Base-by-base conservation (phyloP, 2,329 filamentous ascomycete genomes). In the Akanthomyces muscarius region DNA sequence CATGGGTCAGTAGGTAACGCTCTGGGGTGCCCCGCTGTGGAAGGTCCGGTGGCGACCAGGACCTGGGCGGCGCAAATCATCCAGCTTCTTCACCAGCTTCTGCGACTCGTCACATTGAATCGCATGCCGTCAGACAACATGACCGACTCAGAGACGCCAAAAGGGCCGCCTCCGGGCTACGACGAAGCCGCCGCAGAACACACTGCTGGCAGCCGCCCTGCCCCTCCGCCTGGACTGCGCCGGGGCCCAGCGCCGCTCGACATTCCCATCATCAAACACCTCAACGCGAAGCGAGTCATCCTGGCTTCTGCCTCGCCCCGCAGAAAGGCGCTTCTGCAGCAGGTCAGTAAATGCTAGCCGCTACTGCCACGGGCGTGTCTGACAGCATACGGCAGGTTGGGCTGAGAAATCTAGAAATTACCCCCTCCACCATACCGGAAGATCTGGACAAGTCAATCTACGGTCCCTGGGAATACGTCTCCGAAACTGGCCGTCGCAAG, bases 231-330 rank as follows among this genome's bases (percentile, higher is more conserved):
- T 64, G 55, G 76, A 78, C n/a, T 68, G 76, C 57, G 77, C 76
- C 60, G 80, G 80, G 61, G 81, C 81, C 16, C 86, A 86, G 8
- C 80, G 50, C 90, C 90, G 1, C 85, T 98, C 65, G 84, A 91
- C 65, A 83, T 98, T 21, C 93, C 94, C 18, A 88, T 92, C 62
- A 80, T 99, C 64, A 85, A 85, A 69, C 81, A 88, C 70, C 85
- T 99, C 67, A 87, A 89, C 71, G 84, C 84, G 61, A 91, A 90
- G 75, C 84, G 94, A 67, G 87, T 97, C 6, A 90, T 99, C 68
- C 88, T 99, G 33, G 95, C 95, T 59, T 97, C 93, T 2, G 87
- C 90, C 23, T 97, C 93, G 1, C 95, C 95, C 0, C 84, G 95
- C 51, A 85, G 95, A 61, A 90, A 88, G 75, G 88, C 91, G 66